Base-by-base conservation (phyloP, 257 asterid species). In the Nicotiana undulata region DNA sequence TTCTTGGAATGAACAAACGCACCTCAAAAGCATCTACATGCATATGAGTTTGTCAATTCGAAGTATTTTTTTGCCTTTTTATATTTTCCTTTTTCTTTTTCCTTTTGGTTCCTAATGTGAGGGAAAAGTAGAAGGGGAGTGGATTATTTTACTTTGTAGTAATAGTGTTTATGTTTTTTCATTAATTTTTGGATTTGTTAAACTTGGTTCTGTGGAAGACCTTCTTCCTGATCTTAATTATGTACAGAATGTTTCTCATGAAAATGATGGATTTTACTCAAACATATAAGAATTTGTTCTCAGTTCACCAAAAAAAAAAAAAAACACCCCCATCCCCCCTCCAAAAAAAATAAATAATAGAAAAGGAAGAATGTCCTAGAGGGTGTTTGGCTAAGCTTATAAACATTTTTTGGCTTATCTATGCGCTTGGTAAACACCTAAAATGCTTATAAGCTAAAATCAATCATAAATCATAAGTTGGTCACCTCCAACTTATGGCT, bases 21-120 rank as follows among this genome's bases (percentile, higher is more conserved):
- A 92, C 97, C 77, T 88, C 97, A 28, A 95, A 92, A 89, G 99
- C 99, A 66, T 95, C 99, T 10, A 92, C 89, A 5, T 89, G 84
- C 74, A 81, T 88, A 11, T 93, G 86, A 92, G 76, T 46, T 46
- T 72, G 40, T 72, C 5, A 24, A 46, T 72, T 72, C 13, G 40
- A 72, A 37, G 49, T 16, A 1, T 0, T 4, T 22, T 68, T 67
- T 67, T 37, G 13, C 29, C 55, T 26, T 18, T 67, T 32, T 65
- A 0, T 3, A 7, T 32, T 34, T 1, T 32, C 11, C 1, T 37
- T 37, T 37, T 10, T 10, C 4, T 17, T 32, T 32, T 18, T 4
- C 31, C n/a, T 9, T 68, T 68, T 40, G 56, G 55, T 20, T 46
- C 72, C 11, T 31, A 29, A 63, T 28, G 22, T 68, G 77, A 31